These are phyloP conservation scores for Hansfordia pulvinata DNA, from an alignment of 2,329 filamentous ascomycete genomes.

Conservation along the genomic window DNA sequence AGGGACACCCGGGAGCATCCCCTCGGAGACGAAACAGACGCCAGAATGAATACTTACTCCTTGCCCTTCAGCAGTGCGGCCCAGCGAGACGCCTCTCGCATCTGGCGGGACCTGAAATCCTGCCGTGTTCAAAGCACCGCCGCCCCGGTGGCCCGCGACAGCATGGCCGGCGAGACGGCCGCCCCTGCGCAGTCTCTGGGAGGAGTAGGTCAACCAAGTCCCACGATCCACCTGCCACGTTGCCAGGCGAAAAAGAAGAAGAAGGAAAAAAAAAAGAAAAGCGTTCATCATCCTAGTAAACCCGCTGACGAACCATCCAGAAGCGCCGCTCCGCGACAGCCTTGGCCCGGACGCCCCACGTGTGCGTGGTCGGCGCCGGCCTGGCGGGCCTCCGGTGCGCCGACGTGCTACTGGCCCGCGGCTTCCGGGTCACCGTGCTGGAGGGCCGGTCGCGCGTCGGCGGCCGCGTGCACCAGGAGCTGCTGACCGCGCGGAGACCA, in stretches of 20 bases:
- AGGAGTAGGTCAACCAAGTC: too few relatives aligned
- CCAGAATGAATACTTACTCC: conserved; percentile 4
- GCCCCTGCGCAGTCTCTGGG: too few relatives aligned
- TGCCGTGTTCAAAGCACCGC: conserved; percentile 1
- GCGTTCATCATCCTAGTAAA: too few relatives aligned
- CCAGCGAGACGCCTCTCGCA: conserved; percentile 1
- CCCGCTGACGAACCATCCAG: too few relatives aligned
- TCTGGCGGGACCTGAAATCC: conserved; percentile 2
- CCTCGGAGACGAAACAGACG: too few relatives aligned
- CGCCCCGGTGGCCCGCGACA: too few relatives aligned
- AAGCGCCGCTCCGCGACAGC: too few relatives aligned
- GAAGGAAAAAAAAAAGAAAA: too few relatives aligned
- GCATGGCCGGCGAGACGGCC: too few relatives aligned
- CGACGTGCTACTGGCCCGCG: conserved; percentile 49
- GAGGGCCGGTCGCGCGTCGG: conserved; percentile 56
- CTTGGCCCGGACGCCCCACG: conserved; percentile 28
- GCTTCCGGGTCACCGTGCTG: conserved; percentile 54
- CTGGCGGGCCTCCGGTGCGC: conserved; percentile 59
- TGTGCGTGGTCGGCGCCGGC: conserved; percentile 59
- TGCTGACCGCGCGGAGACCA: conserved; percentile 31
- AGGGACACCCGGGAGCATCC: too few relatives aligned
- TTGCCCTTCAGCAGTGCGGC: conserved; percentile 2
- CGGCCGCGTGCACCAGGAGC: conserved; percentile 44
- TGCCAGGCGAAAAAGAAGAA: too few relatives aligned
- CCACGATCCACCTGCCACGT: too few relatives aligned